These are phyloP conservation scores for Asterochloris sp. DNA, from an alignment of 139 green algal species.

Conservation along the genomic window DNA sequence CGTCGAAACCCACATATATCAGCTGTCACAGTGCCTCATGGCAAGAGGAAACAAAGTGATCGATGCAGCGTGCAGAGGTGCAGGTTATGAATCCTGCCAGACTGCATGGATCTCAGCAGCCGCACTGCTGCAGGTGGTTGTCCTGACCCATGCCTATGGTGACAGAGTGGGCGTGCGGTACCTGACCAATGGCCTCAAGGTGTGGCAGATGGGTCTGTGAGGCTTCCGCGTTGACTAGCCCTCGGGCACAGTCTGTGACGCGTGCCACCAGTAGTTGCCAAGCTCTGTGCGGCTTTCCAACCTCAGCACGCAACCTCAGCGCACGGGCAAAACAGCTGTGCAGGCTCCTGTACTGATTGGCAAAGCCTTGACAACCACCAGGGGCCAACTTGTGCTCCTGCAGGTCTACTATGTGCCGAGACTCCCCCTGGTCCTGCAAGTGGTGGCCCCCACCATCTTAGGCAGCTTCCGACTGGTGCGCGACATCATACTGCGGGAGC, in stretches of 20 bases:
- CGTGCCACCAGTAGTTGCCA: too few species aligned
- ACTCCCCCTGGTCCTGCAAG: conserved; percentile 63
- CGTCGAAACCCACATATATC: conserved; percentile 96
- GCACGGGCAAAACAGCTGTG: too few species aligned
- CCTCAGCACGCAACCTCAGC: too few species aligned
- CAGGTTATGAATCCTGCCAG: too few species aligned
- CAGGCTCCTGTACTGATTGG: too few species aligned
- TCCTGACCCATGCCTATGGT: conserved; percentile 79
- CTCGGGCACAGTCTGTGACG: too few species aligned
- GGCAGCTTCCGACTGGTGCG: conserved; percentile 53
- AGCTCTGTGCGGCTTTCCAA: too few species aligned
- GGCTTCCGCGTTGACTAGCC: not conserved
- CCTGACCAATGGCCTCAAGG: conserved; percentile 92
- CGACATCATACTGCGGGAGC: conserved; percentile 72
- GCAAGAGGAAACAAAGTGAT: conserved; percentile 74
- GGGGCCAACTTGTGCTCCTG: not conserved
- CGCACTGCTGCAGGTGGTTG: conserved; percentile 53
- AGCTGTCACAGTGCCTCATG: conserved; percentile 88
- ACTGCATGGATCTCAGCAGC: too few species aligned
- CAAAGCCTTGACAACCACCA: too few species aligned
- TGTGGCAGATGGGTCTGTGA: conserved; percentile 1
- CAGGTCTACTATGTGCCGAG: conserved; percentile 94
- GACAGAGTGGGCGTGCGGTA: conserved; percentile 72
- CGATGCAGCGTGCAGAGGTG: too few species aligned
- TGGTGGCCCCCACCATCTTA: conserved; percentile 67